Percentiles rank a stretch among this genome's conserved stretches.
Evolutionary conservation across 1,284 basidiomycete species (phyloP).

Genomic region (Polyporus tsugae): DNA sequence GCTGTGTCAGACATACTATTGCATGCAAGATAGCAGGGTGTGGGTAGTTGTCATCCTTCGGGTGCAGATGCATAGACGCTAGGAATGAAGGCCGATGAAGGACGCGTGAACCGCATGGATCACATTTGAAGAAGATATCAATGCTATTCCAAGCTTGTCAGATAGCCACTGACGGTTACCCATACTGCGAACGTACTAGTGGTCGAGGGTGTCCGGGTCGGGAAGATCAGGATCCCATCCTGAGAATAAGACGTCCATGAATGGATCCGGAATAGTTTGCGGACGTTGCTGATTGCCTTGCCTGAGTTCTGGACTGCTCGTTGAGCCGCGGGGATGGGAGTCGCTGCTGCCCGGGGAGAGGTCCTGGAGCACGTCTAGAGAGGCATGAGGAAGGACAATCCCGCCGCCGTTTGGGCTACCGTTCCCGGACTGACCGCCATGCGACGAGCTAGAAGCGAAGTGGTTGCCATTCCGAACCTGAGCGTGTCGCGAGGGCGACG

Average conservation of each 20-base stretch:
- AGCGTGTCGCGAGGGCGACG: constrained; percentile 48
- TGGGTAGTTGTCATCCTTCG: constrained; percentile 79
- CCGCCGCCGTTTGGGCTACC: constrained; percentile 39
- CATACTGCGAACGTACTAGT: constrained; percentile 62
- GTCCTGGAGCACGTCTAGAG: constrained; percentile 52
- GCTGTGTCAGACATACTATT: constrained; percentile 55
- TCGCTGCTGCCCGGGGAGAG: constrained; percentile 53
- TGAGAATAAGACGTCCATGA: constrained; percentile 70
- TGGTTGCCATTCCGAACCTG: constrained; percentile 30
- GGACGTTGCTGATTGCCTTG: constrained; percentile 28
- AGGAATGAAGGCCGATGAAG: constrained; percentile 83
- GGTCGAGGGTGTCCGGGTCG: constrained; percentile 71
- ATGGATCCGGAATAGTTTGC: constrained; percentile 45
- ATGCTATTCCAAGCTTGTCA: constrained; percentile 74
- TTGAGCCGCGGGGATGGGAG: constrained; percentile 54
- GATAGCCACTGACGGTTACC: constrained; percentile 3
- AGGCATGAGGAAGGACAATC: constrained; percentile 57
- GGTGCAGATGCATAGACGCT: constrained; percentile 75
- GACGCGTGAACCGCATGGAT: constrained; percentile 82
- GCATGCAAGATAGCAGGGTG: constrained; percentile 85
- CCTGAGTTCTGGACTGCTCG: constrained; percentile 58
- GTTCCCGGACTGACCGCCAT: constrained; percentile 35
- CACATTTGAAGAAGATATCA: constrained; percentile 82
- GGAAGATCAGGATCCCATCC: constrained; percentile 88
- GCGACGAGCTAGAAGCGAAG: constrained; percentile 35